A percentile compares a stretch with the other conserved stretches of the same genome.
These are phyloP conservation scores for Lodderomyces elongisporus DNA, from an alignment of 1,139 yeast genomes.

Conservation along the genomic window DNA sequence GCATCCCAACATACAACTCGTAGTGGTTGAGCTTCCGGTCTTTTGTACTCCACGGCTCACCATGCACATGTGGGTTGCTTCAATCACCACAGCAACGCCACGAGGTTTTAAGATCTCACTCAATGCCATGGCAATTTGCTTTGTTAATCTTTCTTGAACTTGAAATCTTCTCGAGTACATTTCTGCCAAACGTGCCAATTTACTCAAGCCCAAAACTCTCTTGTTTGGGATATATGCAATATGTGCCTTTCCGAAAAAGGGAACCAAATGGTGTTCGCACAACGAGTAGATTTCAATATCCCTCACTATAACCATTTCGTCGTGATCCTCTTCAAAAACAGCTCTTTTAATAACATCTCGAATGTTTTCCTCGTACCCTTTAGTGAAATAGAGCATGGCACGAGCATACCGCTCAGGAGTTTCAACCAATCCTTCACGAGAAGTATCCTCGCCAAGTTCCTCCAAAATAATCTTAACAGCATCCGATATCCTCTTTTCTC, in stretches of 20 bases:
- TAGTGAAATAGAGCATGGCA: constrained; percentile 92
- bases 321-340: constrained; percentile 96
- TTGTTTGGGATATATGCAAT: constrained; percentile 95
- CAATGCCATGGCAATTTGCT: constrained; percentile 94
- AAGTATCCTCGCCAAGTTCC: constrained; percentile 89
- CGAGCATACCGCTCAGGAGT: constrained; percentile 96
- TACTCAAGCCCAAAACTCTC: constrained; percentile 88
- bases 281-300: constrained; percentile 89
- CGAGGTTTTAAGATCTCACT: constrained; percentile 87
- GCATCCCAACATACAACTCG: constrained; percentile 96
- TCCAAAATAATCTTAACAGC: constrained; percentile 79
- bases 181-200: constrained; percentile 91
- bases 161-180: constrained; percentile 94
- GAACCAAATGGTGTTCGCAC: constrained; percentile 97
- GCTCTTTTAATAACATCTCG: constrained; percentile 90
- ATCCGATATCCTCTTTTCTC: constrained; percentile 72
- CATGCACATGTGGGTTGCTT: constrained; percentile 99
- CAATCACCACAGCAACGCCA: constrained; percentile 97
- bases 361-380: constrained; percentile 92
- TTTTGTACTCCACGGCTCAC: constrained; percentile 97
- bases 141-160: constrained; percentile 94
- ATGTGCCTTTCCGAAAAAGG: constrained; percentile 94
- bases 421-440: constrained; percentile 83
- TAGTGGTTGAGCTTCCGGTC: constrained; percentile 87
- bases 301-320: constrained; percentile 96